phyloP scores from a whole-genome alignment of 139 green algal species.

The Chlorella sp. region DNA sequence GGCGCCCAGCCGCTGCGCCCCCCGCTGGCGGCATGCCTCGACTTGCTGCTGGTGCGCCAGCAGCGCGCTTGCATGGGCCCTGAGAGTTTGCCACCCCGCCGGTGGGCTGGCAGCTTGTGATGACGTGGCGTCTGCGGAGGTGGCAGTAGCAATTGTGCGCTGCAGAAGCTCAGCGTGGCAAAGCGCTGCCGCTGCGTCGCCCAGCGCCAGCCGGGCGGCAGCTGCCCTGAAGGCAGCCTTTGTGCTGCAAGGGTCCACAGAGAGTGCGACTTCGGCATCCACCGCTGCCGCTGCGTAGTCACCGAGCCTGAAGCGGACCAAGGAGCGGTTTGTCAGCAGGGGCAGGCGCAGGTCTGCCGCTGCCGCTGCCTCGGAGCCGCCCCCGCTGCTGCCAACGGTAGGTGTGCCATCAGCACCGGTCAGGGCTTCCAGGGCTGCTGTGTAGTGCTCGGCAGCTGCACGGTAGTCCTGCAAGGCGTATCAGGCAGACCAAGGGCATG shows the following conservation, averaged over 20 bases:
- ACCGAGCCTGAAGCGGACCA: constrained; percentile 13
- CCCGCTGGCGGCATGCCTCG: background rate
- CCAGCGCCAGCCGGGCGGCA: background rate
- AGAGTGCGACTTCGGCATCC: constrained; percentile 24
- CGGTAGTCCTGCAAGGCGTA: background rate
- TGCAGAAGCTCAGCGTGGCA: background rate
- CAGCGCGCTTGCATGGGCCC: background rate
- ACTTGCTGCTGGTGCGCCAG: background rate
- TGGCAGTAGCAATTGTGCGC: background rate
- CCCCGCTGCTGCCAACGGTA: background rate
- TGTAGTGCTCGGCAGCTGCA: background rate
- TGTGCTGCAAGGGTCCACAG: background rate
- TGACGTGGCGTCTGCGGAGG: background rate
- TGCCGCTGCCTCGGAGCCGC: background rate
- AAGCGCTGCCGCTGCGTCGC: background rate
- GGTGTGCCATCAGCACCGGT: too few species aligned
- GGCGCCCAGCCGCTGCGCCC: background rate
- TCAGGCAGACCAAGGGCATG: background rate
- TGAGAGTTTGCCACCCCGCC: background rate
- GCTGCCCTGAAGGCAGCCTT: constrained; percentile 8
- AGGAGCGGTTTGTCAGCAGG: constrained; percentile 16
- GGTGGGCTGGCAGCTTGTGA: background rate
- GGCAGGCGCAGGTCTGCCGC: background rate
- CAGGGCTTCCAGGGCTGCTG: background rate
- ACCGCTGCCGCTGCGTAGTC: background rate